Evolutionary conservation across 345 rosid species (phyloP).

Genomic region (Reutealis trisperma): DNA sequence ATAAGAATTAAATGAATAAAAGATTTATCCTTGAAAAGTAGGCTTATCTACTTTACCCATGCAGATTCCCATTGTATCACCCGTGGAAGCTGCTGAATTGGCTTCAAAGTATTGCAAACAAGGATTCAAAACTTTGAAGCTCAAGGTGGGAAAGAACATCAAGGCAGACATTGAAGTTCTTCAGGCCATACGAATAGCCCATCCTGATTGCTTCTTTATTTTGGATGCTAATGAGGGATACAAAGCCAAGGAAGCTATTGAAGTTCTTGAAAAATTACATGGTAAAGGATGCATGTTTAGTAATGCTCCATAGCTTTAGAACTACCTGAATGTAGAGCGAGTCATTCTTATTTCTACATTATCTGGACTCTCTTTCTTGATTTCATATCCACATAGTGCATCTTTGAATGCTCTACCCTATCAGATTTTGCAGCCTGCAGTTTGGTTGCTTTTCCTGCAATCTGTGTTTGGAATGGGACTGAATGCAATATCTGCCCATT

Average conservation of each 20-base stretch:
- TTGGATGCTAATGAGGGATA: slow-evolving; percentile 98
- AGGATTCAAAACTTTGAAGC: slow-evolving; percentile 86
- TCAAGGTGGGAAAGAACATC: slow-evolving; percentile 88
- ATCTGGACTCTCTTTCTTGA: background rate
- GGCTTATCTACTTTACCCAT: slow-evolving; percentile 13
- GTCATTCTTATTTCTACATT: slow-evolving; percentile 13
- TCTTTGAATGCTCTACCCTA: background rate
- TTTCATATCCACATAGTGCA: background rate
- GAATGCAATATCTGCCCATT: background rate
- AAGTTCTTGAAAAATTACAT: slow-evolving; percentile 72
- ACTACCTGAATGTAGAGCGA: background rate
- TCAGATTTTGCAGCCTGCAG: background rate
- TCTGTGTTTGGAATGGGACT: background rate
- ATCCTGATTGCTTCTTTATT: slow-evolving; percentile 76
- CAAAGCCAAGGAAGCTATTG: slow-evolving; percentile 68
- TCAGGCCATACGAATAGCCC: slow-evolving; percentile 74
- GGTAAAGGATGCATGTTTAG: slow-evolving; percentile 39
- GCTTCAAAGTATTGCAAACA: slow-evolving; percentile 65
- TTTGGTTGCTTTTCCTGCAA: background rate
- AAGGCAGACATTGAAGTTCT: slow-evolving; percentile 75
- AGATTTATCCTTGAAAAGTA: background rate
- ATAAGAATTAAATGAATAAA: background rate
- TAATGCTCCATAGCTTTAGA: background rate
- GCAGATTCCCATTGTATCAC: slow-evolving; percentile 95
- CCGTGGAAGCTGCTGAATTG: slow-evolving; percentile 70